A percentile compares a stretch with the other conserved stretches of the same genome.
phyloP scores from a whole-genome alignment of 2,329 filamentous ascomycete genomes.

The Aspergillus ochraceus region DNA sequence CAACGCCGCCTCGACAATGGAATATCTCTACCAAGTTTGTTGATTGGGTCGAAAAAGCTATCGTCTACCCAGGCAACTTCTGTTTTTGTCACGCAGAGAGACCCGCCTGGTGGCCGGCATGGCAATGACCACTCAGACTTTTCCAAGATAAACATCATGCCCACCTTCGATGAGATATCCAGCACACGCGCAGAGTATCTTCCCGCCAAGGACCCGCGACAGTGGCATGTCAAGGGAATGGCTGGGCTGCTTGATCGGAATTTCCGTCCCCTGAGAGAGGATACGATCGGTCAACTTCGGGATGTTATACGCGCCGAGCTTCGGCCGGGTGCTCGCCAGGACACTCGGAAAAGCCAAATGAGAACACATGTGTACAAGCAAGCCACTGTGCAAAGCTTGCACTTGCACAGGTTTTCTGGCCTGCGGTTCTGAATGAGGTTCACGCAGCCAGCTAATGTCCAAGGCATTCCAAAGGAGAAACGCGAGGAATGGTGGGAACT shows the following conservation, averaged over 20 bases:
- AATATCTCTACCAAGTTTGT: not conserved
- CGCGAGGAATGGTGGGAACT: constrained; percentile 30
- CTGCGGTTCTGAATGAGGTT: constrained; percentile 25
- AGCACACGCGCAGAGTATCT: constrained; percentile 31
- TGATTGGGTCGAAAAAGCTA: too few relatives aligned
- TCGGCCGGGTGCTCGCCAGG: not conserved
- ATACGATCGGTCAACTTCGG: constrained; percentile 33
- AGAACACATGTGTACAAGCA: constrained; percentile 15
- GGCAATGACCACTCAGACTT: constrained; percentile 39
- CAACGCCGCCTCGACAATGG: constrained; percentile 25
- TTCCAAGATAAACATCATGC: constrained; percentile 35
- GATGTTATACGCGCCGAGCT: constrained; percentile 30
- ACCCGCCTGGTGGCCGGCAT: constrained; percentile 32
- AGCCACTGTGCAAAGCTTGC: constrained; percentile 8
- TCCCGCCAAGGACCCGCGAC: constrained; percentile 29
- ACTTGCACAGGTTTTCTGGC: constrained; percentile 19
- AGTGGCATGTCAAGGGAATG: constrained; percentile 29
- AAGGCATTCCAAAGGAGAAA: constrained; percentile 3
- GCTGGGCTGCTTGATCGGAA: constrained; percentile 34
- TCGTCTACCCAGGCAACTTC: too few relatives aligned
- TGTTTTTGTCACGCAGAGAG: constrained; percentile 13
- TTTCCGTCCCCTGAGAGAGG: constrained; percentile 39
- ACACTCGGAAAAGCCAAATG: constrained; percentile 1
- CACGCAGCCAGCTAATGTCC: constrained; percentile 23
- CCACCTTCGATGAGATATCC: constrained; percentile 36